These are phyloP conservation scores for Pontederia crassipes DNA, from an alignment of 176 grass and related monocot species.

Conservation along the genomic window DNA sequence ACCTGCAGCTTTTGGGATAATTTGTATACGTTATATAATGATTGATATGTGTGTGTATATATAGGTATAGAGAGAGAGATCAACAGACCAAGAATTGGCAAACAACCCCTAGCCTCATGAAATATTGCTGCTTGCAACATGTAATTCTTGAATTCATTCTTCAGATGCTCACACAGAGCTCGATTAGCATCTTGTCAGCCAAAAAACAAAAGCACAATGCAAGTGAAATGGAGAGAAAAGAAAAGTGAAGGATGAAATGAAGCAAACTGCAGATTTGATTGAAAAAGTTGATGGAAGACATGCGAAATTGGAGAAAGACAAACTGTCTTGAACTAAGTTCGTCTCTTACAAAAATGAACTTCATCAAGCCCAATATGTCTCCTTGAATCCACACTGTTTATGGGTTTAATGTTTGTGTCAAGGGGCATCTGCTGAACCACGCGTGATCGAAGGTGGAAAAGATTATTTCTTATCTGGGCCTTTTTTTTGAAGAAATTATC, in stretches of 20 bases:
- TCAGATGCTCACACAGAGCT: constrained; percentile 60
- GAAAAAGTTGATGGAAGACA: too few relatives aligned
- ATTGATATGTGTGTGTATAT: not conserved
- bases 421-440: too few relatives aligned
- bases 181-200: constrained; percentile 30
- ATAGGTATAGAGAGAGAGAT: constrained; percentile 8
- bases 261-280: too few relatives aligned
- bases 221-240: not conserved
- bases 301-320: too few relatives aligned
- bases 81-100: constrained; percentile 35
- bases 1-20: constrained; percentile 38
- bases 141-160: constrained; percentile 52
- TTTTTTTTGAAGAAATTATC: too few relatives aligned
- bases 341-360: too few relatives aligned
- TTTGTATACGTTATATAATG: not conserved
- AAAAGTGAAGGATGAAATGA: constrained; percentile 3
- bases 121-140: constrained; percentile 80
- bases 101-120: constrained; percentile 50
- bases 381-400: too few relatives aligned
- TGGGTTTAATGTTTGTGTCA: too few relatives aligned
- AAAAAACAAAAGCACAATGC: constrained; percentile 5
- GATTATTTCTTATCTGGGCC: too few relatives aligned
- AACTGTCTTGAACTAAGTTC: too few relatives aligned
- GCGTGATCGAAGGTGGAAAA: too few relatives aligned
- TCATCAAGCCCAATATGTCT: too few relatives aligned